A percentile compares a stretch with the other conserved stretches of the same genome.
Evolutionary conservation across 805 yeast species (phyloP).

Genomic region (Wickerhamiella brachini): DNA sequence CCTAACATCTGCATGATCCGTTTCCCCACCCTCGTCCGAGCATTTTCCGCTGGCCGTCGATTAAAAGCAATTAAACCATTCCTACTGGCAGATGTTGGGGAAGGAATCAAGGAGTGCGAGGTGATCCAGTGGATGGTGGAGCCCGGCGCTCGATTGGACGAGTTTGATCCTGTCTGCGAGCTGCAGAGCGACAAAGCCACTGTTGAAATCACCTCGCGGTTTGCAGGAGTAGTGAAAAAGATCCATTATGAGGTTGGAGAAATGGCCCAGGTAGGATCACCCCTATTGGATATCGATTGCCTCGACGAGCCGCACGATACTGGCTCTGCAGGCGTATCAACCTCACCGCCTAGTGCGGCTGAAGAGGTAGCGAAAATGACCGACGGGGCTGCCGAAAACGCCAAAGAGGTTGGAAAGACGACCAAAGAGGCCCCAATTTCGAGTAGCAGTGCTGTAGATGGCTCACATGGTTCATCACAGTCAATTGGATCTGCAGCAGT

Average conservation of each 20-base stretch:
- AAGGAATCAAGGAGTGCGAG: constrained; percentile 26
- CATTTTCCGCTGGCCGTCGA: neutral
- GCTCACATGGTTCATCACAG: no score
- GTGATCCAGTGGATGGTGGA: constrained; percentile 27
- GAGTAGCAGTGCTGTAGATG: no score
- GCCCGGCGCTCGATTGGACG: constrained; percentile 24
- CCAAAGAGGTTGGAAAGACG: no score
- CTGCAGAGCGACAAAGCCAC: constrained; percentile 26
- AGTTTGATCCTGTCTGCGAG: constrained; percentile 25
- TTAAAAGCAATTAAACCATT: constrained; percentile 14
- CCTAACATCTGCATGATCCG: neutral
- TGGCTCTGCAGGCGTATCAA: no score
- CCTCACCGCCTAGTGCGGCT: neutral
- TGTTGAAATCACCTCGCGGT: constrained; percentile 26
- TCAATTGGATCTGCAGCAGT: neutral
- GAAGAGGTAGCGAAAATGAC: neutral
- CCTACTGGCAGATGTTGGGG: constrained; percentile 25
- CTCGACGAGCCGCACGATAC: no score
- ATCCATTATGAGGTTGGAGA: constrained; percentile 25
- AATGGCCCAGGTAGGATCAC: constrained; percentile 25
- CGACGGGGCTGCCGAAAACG: neutral
- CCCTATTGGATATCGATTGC: constrained; percentile 23
- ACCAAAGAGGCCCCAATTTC: no score
- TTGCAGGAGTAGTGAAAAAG: constrained; percentile 22
- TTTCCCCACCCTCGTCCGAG: neutral